phyloP scores from a whole-genome alignment of 768 basidiomycete genomes.

The Mycena olivaceomarginata region DNA sequence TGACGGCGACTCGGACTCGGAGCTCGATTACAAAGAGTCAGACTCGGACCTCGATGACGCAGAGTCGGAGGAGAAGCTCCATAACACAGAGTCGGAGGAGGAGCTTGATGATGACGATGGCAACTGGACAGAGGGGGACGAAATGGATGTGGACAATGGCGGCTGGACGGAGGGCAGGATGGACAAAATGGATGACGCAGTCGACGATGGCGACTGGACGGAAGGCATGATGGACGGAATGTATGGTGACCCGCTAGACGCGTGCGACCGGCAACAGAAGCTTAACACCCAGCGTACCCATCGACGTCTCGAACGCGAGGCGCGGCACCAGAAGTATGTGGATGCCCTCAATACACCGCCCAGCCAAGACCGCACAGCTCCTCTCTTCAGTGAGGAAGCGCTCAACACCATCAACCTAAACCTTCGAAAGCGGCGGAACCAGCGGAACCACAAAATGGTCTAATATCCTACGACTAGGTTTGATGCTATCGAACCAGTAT shows the following conservation, averaged over 20 bases:
- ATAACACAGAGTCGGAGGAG: too few relatives aligned
- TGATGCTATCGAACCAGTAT: background rate
- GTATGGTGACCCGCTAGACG: background rate
- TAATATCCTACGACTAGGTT: background rate
- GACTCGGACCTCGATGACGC: too few relatives aligned
- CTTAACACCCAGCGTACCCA: background rate
- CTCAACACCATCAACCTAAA: background rate
- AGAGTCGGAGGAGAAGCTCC: too few relatives aligned
- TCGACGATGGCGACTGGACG: background rate
- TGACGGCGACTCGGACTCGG: too few relatives aligned
- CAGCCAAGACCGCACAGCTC: background rate
- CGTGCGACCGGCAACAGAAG: background rate
- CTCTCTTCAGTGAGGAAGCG: background rate
- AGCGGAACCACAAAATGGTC: background rate
- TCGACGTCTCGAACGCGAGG: background rate
- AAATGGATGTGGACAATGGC: too few relatives aligned
- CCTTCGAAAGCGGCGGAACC: too few relatives aligned
- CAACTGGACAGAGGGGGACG: too few relatives aligned
- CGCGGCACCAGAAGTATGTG: background rate
- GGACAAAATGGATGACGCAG: too few relatives aligned
- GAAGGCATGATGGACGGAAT: background rate
- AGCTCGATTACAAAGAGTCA: too few relatives aligned
- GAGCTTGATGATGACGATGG: too few relatives aligned
- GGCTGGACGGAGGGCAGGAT: too few relatives aligned
- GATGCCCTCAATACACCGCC: background rate